phyloP scores from a whole-genome alignment of 352 stramenopile species.

The Globisporangium emineosum region DNA sequence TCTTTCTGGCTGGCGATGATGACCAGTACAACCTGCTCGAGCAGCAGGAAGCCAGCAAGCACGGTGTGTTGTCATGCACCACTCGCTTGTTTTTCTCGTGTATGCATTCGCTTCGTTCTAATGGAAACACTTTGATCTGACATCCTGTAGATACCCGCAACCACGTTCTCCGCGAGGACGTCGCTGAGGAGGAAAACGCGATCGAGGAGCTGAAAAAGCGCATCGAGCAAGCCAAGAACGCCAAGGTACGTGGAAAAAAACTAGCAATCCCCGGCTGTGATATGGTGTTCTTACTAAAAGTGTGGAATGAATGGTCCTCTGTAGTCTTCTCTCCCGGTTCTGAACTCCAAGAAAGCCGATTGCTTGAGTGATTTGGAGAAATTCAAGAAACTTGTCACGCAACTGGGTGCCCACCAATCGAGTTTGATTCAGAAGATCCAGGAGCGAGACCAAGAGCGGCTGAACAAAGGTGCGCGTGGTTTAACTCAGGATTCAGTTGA shows the following conservation, averaged over 20 bases:
- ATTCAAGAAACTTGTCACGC: constrained; percentile 86
- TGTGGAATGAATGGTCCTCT: background rate
- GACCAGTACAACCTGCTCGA: constrained; percentile 88
- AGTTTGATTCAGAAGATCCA: constrained; percentile 89
- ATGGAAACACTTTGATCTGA: constrained; percentile 4
- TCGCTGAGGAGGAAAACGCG: constrained; percentile 41
- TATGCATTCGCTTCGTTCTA: background rate
- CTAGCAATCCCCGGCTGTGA: background rate
- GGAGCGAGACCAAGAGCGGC: constrained; percentile 64
- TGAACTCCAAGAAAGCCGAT: constrained; percentile 85
- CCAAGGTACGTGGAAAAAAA: constrained; percentile 38
- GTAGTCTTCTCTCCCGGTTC: constrained; percentile 61
- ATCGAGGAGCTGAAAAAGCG: constrained; percentile 60
- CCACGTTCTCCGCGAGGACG: constrained; percentile 49
- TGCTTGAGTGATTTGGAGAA: constrained; percentile 90
- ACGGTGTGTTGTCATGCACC: constrained; percentile 26
- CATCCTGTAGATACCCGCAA: constrained; percentile 43
- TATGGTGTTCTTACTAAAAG: background rate
- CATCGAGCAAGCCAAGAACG: constrained; percentile 64
- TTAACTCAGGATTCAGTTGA: constrained; percentile 12
- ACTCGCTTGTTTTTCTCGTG: background rate
- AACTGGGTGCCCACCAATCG: constrained; percentile 75
- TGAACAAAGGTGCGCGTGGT: constrained; percentile 69
- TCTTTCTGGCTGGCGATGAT: constrained; percentile 94
- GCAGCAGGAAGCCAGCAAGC: constrained; percentile 56